phyloP scores from a whole-genome alignment of 768 basidiomycete genomes.

The Tylopilus intermedius region DNA sequence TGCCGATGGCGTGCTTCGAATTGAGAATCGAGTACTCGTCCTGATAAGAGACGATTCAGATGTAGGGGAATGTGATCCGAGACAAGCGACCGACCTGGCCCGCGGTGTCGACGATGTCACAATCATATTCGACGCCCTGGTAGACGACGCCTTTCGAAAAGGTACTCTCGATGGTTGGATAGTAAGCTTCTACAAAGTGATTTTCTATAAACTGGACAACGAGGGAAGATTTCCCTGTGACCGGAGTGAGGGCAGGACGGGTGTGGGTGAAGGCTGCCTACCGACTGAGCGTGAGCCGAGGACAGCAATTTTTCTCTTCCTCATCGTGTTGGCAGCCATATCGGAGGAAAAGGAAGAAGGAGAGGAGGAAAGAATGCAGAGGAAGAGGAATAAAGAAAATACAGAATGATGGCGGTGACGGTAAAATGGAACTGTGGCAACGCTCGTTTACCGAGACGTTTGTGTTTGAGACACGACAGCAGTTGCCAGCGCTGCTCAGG shows the following conservation, averaged over 20 bases:
- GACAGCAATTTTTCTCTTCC: slow-evolving; percentile 85
- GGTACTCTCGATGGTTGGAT: slow-evolving; percentile 91
- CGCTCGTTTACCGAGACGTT: slow-evolving; percentile 29
- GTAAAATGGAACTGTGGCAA: slow-evolving; percentile 24
- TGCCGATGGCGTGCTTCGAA: slow-evolving; percentile 90
- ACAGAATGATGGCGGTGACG: slow-evolving; percentile 11
- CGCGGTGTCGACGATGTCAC: slow-evolving; percentile 97
- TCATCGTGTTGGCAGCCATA: slow-evolving; percentile 42
- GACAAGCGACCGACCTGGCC: slow-evolving; percentile 66
- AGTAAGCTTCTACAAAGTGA: slow-evolving; percentile 87
- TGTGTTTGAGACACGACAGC: slow-evolving; percentile 18
- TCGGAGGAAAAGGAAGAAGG: slow-evolving; percentile 9
- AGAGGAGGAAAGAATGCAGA: slow-evolving; percentile 2
- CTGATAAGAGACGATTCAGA: slow-evolving; percentile 27
- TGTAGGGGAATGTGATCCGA: not conserved
- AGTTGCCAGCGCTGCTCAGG: slow-evolving; percentile 14
- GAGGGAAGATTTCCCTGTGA: slow-evolving; percentile 89
- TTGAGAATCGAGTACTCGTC: slow-evolving; percentile 96
- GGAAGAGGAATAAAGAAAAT: slow-evolving; percentile 11
- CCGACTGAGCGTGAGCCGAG: slow-evolving; percentile 87
- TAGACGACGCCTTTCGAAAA: slow-evolving; percentile 81
- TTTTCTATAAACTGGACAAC: slow-evolving; percentile 91
- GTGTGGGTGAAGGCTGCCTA: slow-evolving; percentile 33
- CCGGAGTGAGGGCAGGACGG: slow-evolving; percentile 15
- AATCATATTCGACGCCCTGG: slow-evolving; percentile 88